Conservation (phyloP, 2,329 filamentous ascomycete genomes). For the Epichloe coenophiala region DNA sequence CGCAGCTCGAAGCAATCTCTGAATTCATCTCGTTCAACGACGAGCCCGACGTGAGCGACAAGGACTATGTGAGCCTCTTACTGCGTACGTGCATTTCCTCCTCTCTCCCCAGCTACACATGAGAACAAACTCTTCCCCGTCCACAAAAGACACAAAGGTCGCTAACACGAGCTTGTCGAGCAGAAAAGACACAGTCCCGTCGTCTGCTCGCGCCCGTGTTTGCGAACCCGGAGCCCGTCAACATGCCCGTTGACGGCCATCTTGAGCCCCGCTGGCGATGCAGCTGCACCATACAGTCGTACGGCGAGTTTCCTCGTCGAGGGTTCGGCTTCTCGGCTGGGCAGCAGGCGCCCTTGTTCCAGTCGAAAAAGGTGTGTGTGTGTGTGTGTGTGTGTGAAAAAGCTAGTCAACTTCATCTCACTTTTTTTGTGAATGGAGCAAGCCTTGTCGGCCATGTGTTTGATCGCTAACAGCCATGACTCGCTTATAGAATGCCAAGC, state of each 20-base stretch:
- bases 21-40: slow-evolving; percentile 21
- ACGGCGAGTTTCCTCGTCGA: slow-evolving; percentile 13
- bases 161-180: background rate
- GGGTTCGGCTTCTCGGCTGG: slow-evolving; percentile 22
- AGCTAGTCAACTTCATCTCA: too few relatives aligned
- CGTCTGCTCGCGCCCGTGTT: slow-evolving; percentile 6
- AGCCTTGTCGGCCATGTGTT: too few relatives aligned
- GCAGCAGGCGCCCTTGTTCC: slow-evolving; percentile 22
- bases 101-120: background rate
- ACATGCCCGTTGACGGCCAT: slow-evolving; percentile 11
- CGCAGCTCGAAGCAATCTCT: slow-evolving; percentile 26
- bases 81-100: slow-evolving; percentile 11
- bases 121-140: background rate
- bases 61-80: slow-evolving; percentile 17
- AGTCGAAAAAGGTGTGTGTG: slow-evolving; percentile 29
- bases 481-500: slow-evolving; percentile 29
- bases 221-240: slow-evolving; percentile 7
- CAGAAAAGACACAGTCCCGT: slow-evolving; percentile 10
- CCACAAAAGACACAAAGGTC: background rate
- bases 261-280: slow-evolving; percentile 13
- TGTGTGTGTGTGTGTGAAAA: too few relatives aligned
- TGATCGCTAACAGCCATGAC: background rate
- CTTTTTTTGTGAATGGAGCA: too few relatives aligned
- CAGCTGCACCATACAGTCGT: slow-evolving; percentile 12
- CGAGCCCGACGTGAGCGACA: slow-evolving; percentile 15